These are phyloP conservation scores for Salvia rosmarinus DNA, from an alignment of 257 asterid genomes.

Conservation along the genomic window DNA sequence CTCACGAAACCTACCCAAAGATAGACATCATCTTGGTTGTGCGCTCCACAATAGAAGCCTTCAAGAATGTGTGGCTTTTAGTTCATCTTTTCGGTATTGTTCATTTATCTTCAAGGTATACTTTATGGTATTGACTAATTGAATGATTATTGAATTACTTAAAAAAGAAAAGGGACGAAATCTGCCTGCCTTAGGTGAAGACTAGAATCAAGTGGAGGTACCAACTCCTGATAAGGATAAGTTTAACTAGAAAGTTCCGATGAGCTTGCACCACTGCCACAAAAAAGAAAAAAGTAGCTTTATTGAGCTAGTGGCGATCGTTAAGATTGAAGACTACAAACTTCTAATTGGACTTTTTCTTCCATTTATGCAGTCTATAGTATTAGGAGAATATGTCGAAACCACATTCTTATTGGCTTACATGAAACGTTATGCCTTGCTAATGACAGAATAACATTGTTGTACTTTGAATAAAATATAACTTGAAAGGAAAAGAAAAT, in stretches of 20 bases:
- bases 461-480: not conserved
- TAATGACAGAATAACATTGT: not conserved
- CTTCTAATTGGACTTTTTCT: slow-evolving; percentile 24
- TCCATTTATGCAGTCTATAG: slow-evolving; percentile 14
- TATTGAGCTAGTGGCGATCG: slow-evolving; percentile 12
- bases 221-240: slow-evolving; percentile 38
- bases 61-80: slow-evolving; percentile 29
- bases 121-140: slow-evolving; percentile 16
- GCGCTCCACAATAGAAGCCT: slow-evolving; percentile 28
- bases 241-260: slow-evolving; percentile 19
- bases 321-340: slow-evolving; percentile 8
- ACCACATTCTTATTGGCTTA: slow-evolving; percentile 7
- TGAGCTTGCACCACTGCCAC: slow-evolving; percentile 15
- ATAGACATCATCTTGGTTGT: slow-evolving; percentile 10
- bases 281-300: slow-evolving; percentile 17
- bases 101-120: slow-evolving; percentile 10
- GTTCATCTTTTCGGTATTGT: slow-evolving; percentile 1
- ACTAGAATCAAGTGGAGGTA: slow-evolving; percentile 27
- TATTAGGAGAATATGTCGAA: slow-evolving; percentile 15
- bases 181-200: slow-evolving; percentile 28
- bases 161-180: slow-evolving; percentile 7
- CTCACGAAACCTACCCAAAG: slow-evolving; percentile 26
- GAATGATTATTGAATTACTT: not conserved
- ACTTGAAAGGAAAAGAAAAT: not conserved
- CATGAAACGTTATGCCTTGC: not conserved